Conservation (phyloP, 768 basidiomycete genomes). For the Cubamyces sp. region DNA sequence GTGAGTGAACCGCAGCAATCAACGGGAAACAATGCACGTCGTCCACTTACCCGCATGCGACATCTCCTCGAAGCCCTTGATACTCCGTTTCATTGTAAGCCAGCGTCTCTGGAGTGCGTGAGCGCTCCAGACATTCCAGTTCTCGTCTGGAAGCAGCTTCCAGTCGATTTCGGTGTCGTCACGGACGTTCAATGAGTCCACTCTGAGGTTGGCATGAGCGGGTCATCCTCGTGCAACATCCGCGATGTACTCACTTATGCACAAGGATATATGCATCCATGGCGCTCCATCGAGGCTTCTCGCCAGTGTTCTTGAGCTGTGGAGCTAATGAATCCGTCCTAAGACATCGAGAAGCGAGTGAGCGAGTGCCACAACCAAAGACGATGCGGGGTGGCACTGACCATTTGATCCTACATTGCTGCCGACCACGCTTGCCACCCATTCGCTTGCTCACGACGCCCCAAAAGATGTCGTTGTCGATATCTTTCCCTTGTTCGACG, state of each 20-base stretch:
- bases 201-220: conserved; percentile 44
- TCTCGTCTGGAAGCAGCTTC: conserved; percentile 71
- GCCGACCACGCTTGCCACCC: conserved; percentile 74
- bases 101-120: conserved; percentile 80
- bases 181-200: conserved; percentile 72
- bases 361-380: background rate
- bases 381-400: conserved; percentile 32
- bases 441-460: conserved; percentile 74
- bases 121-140: conserved; percentile 87
- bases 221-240: background rate
- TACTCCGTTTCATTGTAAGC: conserved; percentile 75
- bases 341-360: conserved; percentile 12
- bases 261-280: conserved; percentile 81
- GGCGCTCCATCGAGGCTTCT: conserved; percentile 71
- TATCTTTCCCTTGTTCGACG: conserved; percentile 65
- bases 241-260: conserved; percentile 61
- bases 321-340: conserved; percentile 82
- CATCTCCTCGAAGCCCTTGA: conserved; percentile 83
- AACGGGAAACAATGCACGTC: background rate
- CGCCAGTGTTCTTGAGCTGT: conserved; percentile 71
- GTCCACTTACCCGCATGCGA: conserved; percentile 64
- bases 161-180: conserved; percentile 88
- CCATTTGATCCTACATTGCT: conserved; percentile 92
- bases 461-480: conserved; percentile 86
- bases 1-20: background rate